Evolutionary conservation across 495 filamentous ascomycete genomes (phyloP), one percentile per base, ranked within the genome.

Genomic region (Penicillium mononematosum): DNA sequence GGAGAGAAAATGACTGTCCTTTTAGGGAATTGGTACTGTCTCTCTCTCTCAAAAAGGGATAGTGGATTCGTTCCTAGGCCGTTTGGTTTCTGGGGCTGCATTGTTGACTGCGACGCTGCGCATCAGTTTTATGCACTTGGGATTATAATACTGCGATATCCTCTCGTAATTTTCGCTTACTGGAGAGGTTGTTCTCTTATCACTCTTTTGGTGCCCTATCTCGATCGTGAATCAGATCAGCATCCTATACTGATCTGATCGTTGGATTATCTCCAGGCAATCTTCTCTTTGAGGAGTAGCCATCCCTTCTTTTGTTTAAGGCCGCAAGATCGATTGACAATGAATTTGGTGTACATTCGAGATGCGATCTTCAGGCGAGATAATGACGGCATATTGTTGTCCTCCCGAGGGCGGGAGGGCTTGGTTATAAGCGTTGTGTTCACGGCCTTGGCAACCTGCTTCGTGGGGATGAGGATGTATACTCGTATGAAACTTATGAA

Each of bases 391-490:
- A 36, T 53, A 1, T 71, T 65, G 20, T 49, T 72, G 5, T 72
- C 69, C 20, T 25, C 59, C 12, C 58, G 67, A 11, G 74, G 74
- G 8, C 58, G 55, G 7, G 64, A 68, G 38, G 71, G 61, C 3
- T 43, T 77, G 47, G 59, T 59, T 5, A 58, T 71, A 24, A 77
- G 74, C 44, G 60, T 76, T 32, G 58, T 75, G 16, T 75, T 78
- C 49, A 76, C 74, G 8, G 52, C 17, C 1, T 51, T 78, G 14
- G 74, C 74, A n/a, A 63, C 68, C 3, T 55, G 34, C 38, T 72
- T 77, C 22, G 74, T 78, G 9, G 50, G 53, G 5, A 57, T 69
- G n/a, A 70, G 75, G 5, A 58, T 78, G 20, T 77, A 72, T 53
- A 76, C 74, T 17, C 67, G 75, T 4, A 57, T 64, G 19, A 64